Evolutionary conservation across 805 yeast genomes (phyloP), one percentile per base, ranked within the genome.

Genomic region (Teunomyces barrocoloradensis): DNA sequence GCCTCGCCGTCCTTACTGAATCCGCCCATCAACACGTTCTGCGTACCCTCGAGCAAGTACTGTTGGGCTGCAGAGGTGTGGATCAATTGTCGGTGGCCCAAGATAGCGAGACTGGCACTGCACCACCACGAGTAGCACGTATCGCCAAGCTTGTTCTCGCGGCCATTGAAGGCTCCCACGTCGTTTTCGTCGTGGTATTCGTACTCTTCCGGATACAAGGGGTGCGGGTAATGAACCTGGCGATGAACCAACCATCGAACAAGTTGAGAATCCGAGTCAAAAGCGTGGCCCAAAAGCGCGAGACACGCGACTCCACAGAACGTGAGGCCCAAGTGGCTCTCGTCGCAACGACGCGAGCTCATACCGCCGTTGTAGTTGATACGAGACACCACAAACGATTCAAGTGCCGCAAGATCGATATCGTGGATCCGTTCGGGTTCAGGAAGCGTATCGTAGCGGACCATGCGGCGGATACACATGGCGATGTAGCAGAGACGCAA

Each of bases 101-200:
- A 55, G 11, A 85, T 54, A 1, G 59, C 55, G 51, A 89, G 66
- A 4, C 88, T 71, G 2, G 80, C 91, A 12, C 81, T 57, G 40
- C 81, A 78, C 97, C 97, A 90, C 75, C 89, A 90, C 5, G 85
- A 79, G 59, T 90, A 90, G 68, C 97, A 90, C 0, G 96, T 85
- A 64, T 90, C 97, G 3, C 86, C 86, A 48, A 74, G 77, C 62
- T 90, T 90, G 62, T 89, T 89, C n/a, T 80, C 82, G 41, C 97
- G 73, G 1, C 97, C 97, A 63, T 89, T 88, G 60, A 87, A 82
- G 0, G 92, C 92, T 1, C 97, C 97, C 44, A 66, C 66, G 58
- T 85, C 92, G 2, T 61, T 66, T 0, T 43, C 52, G 5, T 80
- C 84, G 44, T 61, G 66, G 45, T 53, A 63, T 25, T 68, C 74